Evolutionary conservation across 805 yeast species (phyloP).

Genomic region (Lipomyces lipofer): DNA sequence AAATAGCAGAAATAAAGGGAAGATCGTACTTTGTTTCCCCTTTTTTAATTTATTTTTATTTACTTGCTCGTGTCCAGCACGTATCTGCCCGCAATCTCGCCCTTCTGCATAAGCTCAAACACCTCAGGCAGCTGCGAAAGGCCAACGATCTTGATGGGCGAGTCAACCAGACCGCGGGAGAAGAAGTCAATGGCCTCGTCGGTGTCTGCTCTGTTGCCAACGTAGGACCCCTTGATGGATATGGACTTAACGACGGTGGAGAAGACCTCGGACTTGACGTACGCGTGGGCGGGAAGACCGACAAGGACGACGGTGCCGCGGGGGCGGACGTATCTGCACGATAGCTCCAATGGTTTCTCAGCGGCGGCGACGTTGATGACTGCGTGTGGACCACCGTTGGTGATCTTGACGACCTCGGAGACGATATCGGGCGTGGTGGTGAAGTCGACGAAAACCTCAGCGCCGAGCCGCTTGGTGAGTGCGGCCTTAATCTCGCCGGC

Average conservation of each 20-base stretch:
- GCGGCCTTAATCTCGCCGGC: slow-evolving; percentile 65
- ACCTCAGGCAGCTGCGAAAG: slow-evolving; percentile 68
- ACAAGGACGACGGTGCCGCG: slow-evolving; percentile 71
- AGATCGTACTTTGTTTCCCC: no score
- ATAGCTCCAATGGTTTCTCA: slow-evolving; percentile 62
- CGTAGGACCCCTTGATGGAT: slow-evolving; percentile 77
- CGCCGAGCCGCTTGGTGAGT: slow-evolving; percentile 60
- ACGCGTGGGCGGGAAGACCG: slow-evolving; percentile 80
- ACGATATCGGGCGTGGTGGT: slow-evolving; percentile 55
- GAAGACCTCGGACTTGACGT: slow-evolving; percentile 68
- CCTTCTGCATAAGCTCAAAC: slow-evolving; percentile 76
- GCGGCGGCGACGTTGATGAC: slow-evolving; percentile 75
- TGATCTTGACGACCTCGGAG: slow-evolving; percentile 54
- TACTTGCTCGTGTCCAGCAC: slow-evolving; percentile 73
- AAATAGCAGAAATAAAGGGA: no score
- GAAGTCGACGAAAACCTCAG: slow-evolving; percentile 64
- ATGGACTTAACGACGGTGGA: slow-evolving; percentile 71
- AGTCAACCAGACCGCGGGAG: slow-evolving; percentile 66
- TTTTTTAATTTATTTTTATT: no score
- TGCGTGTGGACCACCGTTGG: slow-evolving; percentile 76
- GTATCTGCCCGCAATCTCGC: slow-evolving; percentile 83
- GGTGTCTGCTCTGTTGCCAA: slow-evolving; percentile 86
- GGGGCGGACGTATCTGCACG: slow-evolving; percentile 60
- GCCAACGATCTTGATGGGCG: slow-evolving; percentile 75
- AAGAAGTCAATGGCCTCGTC: slow-evolving; percentile 78